Evolutionary conservation across 805 yeast species (phyloP).

Genomic region (Ogataea neopini): DNA sequence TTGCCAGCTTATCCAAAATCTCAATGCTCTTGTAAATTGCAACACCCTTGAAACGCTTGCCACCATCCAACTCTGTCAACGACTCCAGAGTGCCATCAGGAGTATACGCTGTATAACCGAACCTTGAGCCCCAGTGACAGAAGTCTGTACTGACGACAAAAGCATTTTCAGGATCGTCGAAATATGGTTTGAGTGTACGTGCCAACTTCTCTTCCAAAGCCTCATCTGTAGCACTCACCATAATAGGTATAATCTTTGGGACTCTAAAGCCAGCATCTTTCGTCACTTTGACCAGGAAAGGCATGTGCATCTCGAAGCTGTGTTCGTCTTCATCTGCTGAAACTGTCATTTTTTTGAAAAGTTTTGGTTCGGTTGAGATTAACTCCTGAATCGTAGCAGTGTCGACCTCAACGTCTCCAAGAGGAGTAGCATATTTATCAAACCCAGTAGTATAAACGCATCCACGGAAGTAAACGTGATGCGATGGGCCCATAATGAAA

Average conservation of each 20-base stretch:
- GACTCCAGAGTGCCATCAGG: slow-evolving; percentile 33
- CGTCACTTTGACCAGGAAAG: slow-evolving; percentile 59
- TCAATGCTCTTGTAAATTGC: slow-evolving; percentile 77
- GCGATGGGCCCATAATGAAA: slow-evolving; percentile 90
- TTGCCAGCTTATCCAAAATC: slow-evolving; percentile 66
- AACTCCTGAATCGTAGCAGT: slow-evolving; percentile 41
- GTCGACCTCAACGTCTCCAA: slow-evolving; percentile 77
- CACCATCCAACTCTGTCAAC: slow-evolving; percentile 13
- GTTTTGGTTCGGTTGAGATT: slow-evolving; percentile 33
- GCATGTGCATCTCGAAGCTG: slow-evolving; percentile 92
- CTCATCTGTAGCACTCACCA: slow-evolving; percentile 66
- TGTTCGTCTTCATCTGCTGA: slow-evolving; percentile 82
- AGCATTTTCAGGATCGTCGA: slow-evolving; percentile 56
- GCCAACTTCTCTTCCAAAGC: slow-evolving; percentile 48
- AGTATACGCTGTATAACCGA: slow-evolving; percentile 57
- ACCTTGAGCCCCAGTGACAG: slow-evolving; percentile 88
- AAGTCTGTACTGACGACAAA: slow-evolving; percentile 88
- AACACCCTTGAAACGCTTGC: slow-evolving; percentile 18
- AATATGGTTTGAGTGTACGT: slow-evolving; percentile 48
- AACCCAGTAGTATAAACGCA: slow-evolving; percentile 55
- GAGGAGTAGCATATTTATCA: slow-evolving; percentile 70
- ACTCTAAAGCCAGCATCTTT: slow-evolving; percentile 27
- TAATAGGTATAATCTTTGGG: slow-evolving; percentile 69
- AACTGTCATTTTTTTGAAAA: slow-evolving; percentile 56
- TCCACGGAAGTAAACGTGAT: slow-evolving; percentile 76